Conservation (phyloP, 495 filamentous ascomycete genomes). For the Penicillium lividum region DNA sequence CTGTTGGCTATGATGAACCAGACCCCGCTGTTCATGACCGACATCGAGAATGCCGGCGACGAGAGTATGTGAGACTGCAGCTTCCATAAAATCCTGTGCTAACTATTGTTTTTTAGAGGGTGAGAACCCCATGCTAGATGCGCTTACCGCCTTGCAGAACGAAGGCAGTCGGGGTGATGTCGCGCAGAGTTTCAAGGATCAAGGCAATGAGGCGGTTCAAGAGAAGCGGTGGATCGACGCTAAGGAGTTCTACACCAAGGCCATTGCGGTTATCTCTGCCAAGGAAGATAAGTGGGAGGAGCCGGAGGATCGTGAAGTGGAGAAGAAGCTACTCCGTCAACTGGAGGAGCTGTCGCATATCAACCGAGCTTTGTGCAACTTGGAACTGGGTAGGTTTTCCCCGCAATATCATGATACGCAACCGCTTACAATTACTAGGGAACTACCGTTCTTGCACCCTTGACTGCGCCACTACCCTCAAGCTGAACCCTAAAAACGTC, state of each 20-base stretch:
- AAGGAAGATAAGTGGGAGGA: constrained; percentile 57
- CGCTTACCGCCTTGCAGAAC: constrained; percentile 84
- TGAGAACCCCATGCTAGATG: constrained; percentile 78
- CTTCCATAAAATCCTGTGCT: background rate
- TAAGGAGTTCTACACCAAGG: constrained; percentile 88
- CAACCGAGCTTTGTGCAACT: constrained; percentile 85
- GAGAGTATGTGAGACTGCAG: constrained; percentile 43
- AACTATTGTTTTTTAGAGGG: constrained; percentile 35
- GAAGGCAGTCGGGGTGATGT: constrained; percentile 87
- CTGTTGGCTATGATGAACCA: constrained; percentile 73
- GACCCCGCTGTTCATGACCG: constrained; percentile 93
- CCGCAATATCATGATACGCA: background rate
- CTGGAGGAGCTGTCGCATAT: constrained; percentile 75
- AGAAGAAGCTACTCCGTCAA: constrained; percentile 56
- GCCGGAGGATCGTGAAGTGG: constrained; percentile 48
- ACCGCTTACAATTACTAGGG: constrained; percentile 36
- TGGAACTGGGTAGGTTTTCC: constrained; percentile 61
- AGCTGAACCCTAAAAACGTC: constrained; percentile 72
- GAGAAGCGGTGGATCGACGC: constrained; percentile 77
- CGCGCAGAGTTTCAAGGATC: constrained; percentile 74
- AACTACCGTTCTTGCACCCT: constrained; percentile 83
- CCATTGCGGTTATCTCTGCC: constrained; percentile 62
- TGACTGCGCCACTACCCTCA: constrained; percentile 79
- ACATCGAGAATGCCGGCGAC: constrained; percentile 68
- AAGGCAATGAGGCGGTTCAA: constrained; percentile 84